Evolutionary conservation across 176 grass and related monocot genomes (phyloP).

Genomic region (Rhynchospora pubera): DNA sequence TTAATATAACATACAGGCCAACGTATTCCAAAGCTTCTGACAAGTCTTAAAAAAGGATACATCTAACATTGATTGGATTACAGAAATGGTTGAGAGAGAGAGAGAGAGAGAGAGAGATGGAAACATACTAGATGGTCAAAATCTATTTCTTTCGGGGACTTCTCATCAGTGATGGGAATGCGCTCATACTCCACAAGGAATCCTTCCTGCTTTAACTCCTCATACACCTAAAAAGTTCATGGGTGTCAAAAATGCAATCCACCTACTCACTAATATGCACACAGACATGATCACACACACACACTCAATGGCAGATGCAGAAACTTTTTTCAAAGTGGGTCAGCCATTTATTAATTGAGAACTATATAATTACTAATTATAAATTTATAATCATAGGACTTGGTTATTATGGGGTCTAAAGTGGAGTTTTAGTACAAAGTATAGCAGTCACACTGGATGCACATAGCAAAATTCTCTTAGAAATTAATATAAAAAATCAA

Average conservation of each 20-base stretch:
- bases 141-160: conserved; percentile 94
- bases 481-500: no score
- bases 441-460: no score
- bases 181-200: conserved; percentile 96
- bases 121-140: conserved; percentile 93
- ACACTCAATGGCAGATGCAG: no score
- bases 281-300: not conserved
- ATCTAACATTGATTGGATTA: not conserved
- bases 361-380: no score
- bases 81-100: not conserved
- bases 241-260: conserved; percentile 5
- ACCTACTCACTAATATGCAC: not conserved
- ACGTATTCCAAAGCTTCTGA: not conserved
- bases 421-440: no score
- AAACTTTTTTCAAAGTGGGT: no score
- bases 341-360: no score
- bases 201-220: conserved; percentile 76
- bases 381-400: no score
- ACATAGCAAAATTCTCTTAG: no score
- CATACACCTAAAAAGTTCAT: conserved; percentile 68
- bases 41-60: not conserved
- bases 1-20: not conserved
- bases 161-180: conserved; percentile 97
- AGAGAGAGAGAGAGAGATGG: not conserved
- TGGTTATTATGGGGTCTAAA: no score